Evolutionary conservation across 78 protist genomes (phyloP).

Genomic region (Cavenderia fasciculata): DNA sequence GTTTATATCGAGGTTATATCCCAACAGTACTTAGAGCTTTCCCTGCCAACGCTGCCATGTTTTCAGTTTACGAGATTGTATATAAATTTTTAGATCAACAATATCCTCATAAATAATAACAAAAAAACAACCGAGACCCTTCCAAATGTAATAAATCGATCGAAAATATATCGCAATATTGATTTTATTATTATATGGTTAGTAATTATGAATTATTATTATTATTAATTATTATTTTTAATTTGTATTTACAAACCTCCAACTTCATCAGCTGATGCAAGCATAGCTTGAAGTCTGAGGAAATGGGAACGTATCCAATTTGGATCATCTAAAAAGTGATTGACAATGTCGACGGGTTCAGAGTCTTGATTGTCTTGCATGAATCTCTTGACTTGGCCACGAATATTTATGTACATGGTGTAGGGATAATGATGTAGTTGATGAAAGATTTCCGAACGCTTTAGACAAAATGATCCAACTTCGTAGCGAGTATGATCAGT

Average conservation of each 20-base stretch:
- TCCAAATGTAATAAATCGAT: no score
- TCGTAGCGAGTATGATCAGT: neutral
- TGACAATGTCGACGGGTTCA: neutral
- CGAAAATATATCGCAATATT: no score
- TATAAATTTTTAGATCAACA: neutral
- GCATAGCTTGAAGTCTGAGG: no score
- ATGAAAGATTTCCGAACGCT: constrained; percentile 41
- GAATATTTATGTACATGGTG: constrained; percentile 11
- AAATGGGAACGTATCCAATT: no score
- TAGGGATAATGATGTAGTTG: constrained; percentile 62
- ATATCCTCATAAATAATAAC: neutral
- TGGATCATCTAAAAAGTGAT: neutral
- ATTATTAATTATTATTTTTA: no score
- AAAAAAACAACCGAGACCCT: no score
- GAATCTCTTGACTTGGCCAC: constrained; percentile 3
- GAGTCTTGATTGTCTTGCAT: neutral
- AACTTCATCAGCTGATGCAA: no score
- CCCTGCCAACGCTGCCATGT: constrained; percentile 61
- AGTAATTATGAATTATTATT: no score
- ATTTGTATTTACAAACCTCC: no score
- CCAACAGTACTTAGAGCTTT: constrained; percentile 38
- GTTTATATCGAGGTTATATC: constrained; percentile 34
- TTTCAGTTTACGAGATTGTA: constrained; percentile 38
- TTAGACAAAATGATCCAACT: constrained; percentile 46
- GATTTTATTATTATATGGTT: no score